These are phyloP conservation scores for Cutaneotrichosporon cutaneum DNA, from an alignment of 1,284 basidiomycete species.

Conservation along the genomic window DNA sequence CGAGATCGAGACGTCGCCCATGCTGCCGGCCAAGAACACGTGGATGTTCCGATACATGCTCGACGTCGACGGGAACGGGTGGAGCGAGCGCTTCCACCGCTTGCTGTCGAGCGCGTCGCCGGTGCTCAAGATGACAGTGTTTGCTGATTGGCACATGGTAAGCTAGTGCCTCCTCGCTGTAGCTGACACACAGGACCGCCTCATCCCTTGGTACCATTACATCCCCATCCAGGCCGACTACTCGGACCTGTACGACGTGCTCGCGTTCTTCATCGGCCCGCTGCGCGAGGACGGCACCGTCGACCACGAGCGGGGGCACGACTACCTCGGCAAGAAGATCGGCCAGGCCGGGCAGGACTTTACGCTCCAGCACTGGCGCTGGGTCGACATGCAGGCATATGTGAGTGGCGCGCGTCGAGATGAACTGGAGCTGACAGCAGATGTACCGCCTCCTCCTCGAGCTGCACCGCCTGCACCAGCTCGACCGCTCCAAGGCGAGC, in stretches of 20 bases:
- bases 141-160: slow-evolving; percentile 53
- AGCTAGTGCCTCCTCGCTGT: slow-evolving; percentile 22
- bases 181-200: slow-evolving; percentile 28
- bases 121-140: slow-evolving; percentile 53
- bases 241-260: slow-evolving; percentile 55
- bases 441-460: slow-evolving; percentile 52
- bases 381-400: slow-evolving; percentile 56
- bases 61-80: slow-evolving; percentile 63
- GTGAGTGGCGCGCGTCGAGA: slow-evolving; percentile 31
- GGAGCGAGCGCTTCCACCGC: slow-evolving; percentile 64
- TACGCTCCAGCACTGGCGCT: slow-evolving; percentile 54
- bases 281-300: slow-evolving; percentile 43
- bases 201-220: slow-evolving; percentile 54
- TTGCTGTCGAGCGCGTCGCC: slow-evolving; percentile 52
- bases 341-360: slow-evolving; percentile 54
- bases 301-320: slow-evolving; percentile 46
- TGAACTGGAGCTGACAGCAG: slow-evolving; percentile 21
- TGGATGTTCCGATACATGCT: slow-evolving; percentile 55
- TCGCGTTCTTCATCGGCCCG: slow-evolving; percentile 55
- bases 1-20: slow-evolving; percentile 54
- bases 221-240: slow-evolving; percentile 55
- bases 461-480: slow-evolving; percentile 41
- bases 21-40: slow-evolving; percentile 57
- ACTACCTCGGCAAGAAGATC: slow-evolving; percentile 55
- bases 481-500: slow-evolving; percentile 41